Base-by-base conservation (phyloP, 2,329 filamentous ascomycete species). In the Trichoderma atrobrunneum region DNA sequence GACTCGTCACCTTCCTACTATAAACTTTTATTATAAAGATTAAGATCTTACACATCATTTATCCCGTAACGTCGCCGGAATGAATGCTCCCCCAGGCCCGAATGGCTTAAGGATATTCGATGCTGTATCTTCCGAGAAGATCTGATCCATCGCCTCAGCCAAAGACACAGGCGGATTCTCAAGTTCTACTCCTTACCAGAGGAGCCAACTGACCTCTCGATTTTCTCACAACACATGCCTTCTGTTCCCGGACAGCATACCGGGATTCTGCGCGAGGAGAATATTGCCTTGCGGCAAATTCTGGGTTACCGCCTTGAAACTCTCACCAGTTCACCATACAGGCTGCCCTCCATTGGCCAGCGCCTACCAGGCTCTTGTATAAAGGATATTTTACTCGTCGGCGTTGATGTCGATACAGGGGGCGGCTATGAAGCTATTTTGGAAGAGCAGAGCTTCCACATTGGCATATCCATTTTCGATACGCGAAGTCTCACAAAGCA, bases 241-340 rank as follows among this genome's bases (percentile, higher is more conserved):
- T 72, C 65, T 1, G 54, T 39, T 48, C 70, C 65, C 14, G 51
- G 32, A 34, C 7, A 65, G 3, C 74, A 76, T 43, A 73, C 54
- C 18, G 74, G 74, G n/a, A 73, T 76, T 62, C 68, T 77, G 5
- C 73, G 73, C 7, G 75, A 76, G 24, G 75, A 77, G 51, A 76
- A 73, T 48, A 39, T 75, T 54, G 70, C 63, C 34, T 70, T 77
- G 14, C 60, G 76, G 61, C 69, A 75, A 54, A 72, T 75, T 26
- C 30, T 76, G 5, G 75, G 76, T 5, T 75, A 76, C 59, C 51
- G 60, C 67, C 56, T 32, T 2, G 70, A 73, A 32, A 56, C 67
- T 7, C 16, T 48, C 26, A 28, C 62, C 6, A 7, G 32, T 21
- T 32, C 59, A 8, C 60, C 57, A 12, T 69, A 76, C 8, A 59